phyloP scores from a whole-genome alignment of 164 flowering plant genomes.

The Vitis amurensis region DNA sequence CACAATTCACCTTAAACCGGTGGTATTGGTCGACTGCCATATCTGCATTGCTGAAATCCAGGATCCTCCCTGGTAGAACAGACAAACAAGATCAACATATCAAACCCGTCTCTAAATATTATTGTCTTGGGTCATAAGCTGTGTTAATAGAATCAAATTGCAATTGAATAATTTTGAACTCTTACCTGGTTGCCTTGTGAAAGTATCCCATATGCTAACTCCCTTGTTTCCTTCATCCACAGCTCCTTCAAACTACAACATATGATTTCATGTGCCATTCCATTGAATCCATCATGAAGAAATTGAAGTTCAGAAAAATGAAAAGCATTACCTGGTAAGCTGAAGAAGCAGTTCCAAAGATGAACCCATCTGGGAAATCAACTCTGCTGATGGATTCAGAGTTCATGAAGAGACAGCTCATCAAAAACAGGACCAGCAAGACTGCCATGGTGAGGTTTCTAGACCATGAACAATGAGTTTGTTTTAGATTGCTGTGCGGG shows the following conservation, averaged over 20 bases:
- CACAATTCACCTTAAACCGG: conserved; percentile 58
- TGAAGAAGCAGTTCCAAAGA: conserved; percentile 89
- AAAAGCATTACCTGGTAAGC: conserved; percentile 69
- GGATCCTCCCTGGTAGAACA: conserved; percentile 52
- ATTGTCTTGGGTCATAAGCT: not conserved
- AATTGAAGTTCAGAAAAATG: not conserved
- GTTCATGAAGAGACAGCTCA: conserved; percentile 8
- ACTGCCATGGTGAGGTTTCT: conserved; percentile 12
- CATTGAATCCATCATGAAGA: not conserved
- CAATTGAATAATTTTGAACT: not conserved
- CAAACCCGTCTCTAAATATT: not conserved
- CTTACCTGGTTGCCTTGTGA: conserved; percentile 57
- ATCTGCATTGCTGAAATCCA: conserved; percentile 90
- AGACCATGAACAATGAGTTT: not conserved
- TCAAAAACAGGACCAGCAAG: conserved; percentile 14
- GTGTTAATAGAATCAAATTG: not conserved
- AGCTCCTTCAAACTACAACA: conserved; percentile 80
- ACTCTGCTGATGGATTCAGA: conserved; percentile 51
- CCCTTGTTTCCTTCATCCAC: conserved; percentile 80
- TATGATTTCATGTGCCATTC: not conserved
- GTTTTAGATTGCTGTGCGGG: not conserved
- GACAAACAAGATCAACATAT: not conserved
- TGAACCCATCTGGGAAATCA: conserved; percentile 73
- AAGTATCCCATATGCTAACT: conserved; percentile 81
- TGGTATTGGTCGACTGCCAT: conserved; percentile 86